phyloP scores from a whole-genome alignment of 352 stramenopile species.

The Phytophthora hibernalis region DNA sequence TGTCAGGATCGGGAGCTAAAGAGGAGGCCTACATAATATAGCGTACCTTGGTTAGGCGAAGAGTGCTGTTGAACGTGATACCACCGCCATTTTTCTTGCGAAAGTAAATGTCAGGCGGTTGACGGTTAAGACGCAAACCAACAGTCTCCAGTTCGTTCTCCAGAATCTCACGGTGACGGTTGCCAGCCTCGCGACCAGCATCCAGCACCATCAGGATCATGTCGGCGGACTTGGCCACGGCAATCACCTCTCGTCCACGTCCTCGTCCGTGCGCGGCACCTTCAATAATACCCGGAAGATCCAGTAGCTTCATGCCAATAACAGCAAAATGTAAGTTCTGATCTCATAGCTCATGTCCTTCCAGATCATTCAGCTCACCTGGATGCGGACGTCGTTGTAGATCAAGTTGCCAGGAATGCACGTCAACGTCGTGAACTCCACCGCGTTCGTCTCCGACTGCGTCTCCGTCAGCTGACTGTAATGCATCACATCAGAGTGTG shows the following conservation, averaged over 20 bases:
- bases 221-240: slow-evolving; percentile 98
- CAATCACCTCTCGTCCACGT: slow-evolving; percentile 98
- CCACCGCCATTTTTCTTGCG: slow-evolving; percentile 95
- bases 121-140: slow-evolving; percentile 97
- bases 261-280: slow-evolving; percentile 98
- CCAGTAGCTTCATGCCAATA: slow-evolving; percentile 85
- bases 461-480: slow-evolving; percentile 95
- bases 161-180: slow-evolving; percentile 96
- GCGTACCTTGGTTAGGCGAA: slow-evolving; percentile 94
- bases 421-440: slow-evolving; percentile 99
- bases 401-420: slow-evolving; percentile 97
- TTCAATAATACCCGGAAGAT: slow-evolving; percentile 99
- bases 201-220: slow-evolving; percentile 99
- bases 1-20: background rate
- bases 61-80: slow-evolving; percentile 96
- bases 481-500: background rate
- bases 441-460: slow-evolving; percentile 95
- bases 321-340: background rate
- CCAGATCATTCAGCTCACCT: slow-evolving; percentile 58
- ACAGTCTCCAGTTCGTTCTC: slow-evolving; percentile 99
- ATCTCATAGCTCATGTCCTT: background rate
- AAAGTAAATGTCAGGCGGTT: slow-evolving; percentile 97
- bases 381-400: slow-evolving; percentile 97
- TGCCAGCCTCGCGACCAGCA: slow-evolving; percentile 97
- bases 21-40: background rate